phyloP scores from a whole-genome alignment of 2,329 filamentous ascomycete species.

The Thielaviopsis populi region DNA sequence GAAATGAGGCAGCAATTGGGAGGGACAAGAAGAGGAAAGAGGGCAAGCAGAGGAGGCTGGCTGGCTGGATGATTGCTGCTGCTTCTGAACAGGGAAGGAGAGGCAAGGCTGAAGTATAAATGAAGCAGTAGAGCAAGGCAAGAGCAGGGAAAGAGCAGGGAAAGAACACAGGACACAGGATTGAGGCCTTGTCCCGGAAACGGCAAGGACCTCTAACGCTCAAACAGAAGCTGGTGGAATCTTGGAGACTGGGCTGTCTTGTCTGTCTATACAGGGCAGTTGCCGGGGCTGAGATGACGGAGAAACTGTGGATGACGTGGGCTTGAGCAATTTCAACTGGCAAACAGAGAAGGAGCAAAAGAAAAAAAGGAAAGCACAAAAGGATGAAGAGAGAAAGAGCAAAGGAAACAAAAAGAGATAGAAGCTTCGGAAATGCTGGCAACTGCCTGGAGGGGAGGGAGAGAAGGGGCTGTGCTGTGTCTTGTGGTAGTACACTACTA shows the following conservation, averaged over 20 bases:
- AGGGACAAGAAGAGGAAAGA: not conserved
- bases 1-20: not conserved
- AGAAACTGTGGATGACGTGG: not conserved
- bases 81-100: not conserved
- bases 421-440: too few relatives aligned
- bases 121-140: not conserved
- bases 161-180: not conserved
- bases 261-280: too few relatives aligned
- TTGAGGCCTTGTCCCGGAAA: conserved; percentile 5
- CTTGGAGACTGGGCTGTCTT: not conserved
- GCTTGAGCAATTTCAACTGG: not conserved
- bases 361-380: not conserved
- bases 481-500: not conserved
- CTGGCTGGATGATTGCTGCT: conserved; percentile 5
- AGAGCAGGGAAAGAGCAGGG: conserved; percentile 6
- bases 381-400: not conserved
- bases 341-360: not conserved
- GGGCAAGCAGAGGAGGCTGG: conserved; percentile 8
- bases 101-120: not conserved
- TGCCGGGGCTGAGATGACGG: not conserved
- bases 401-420: too few relatives aligned
- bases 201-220: not conserved
- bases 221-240: conserved; percentile 1
- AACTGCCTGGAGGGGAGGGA: not conserved
- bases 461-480: not conserved